phyloP scores from a whole-genome alignment of 345 rosid species.

The Dovyalis caffra region DNA sequence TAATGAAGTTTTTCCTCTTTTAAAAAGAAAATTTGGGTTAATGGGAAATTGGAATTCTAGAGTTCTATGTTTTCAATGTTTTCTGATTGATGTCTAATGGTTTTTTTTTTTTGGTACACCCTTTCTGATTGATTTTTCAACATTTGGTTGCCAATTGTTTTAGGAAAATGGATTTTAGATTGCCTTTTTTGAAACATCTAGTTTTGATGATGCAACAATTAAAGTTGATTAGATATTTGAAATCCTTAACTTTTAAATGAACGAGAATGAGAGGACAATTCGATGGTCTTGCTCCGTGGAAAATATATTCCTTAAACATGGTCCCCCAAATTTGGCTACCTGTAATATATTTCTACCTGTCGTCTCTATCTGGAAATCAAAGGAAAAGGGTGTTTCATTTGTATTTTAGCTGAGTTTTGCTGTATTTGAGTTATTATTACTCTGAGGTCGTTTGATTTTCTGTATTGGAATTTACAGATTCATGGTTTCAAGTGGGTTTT shows the following conservation, averaged over 20 bases:
- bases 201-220: no score
- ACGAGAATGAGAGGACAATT: no score
- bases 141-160: neutral
- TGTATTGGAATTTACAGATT: conserved; percentile 48
- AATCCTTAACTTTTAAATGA: no score
- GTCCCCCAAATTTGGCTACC: no score
- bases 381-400: neutral
- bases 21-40: neutral
- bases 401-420: no score
- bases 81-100: neutral
- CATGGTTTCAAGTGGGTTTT: conserved; percentile 88
- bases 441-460: neutral
- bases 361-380: no score
- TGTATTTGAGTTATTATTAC: neutral
- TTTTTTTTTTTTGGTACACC: neutral
- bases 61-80: neutral
- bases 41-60: neutral
- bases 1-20: neutral
- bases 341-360: no score
- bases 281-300: no score
- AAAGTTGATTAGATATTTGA: no score
- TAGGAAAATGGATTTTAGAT: neutral
- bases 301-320: no score
- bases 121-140: neutral
- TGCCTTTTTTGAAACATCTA: no score